Conservation (phyloP, 164 flowering plant genomes). For the Sedum album region DNA sequence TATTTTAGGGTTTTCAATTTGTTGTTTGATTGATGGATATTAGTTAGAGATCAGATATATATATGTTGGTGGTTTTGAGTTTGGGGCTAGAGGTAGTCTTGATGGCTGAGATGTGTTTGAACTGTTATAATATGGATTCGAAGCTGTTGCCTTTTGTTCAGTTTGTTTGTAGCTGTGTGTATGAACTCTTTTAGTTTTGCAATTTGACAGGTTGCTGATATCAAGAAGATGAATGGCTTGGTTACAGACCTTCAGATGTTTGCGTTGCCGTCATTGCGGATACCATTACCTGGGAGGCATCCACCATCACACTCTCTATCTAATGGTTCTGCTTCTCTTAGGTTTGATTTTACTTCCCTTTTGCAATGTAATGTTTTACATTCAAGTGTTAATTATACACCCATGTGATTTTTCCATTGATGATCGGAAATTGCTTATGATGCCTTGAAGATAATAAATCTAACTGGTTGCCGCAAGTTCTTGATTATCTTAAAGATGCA, state of each 20-base stretch:
- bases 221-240: constrained; percentile 77
- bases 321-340: constrained; percentile 30
- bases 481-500: background rate
- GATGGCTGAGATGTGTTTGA: background rate
- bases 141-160: background rate
- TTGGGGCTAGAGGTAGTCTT: background rate
- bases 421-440: background rate
- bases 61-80: background rate
- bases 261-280: constrained; percentile 67
- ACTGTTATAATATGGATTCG: background rate
- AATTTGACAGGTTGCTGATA: constrained; percentile 70
- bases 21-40: too few relatives aligned
- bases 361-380: background rate
- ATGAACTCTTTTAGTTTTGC: background rate
- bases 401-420: background rate
- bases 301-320: constrained; percentile 78
- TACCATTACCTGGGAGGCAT: constrained; percentile 81
- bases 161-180: background rate
- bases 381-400: background rate
- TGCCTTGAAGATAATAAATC: background rate
- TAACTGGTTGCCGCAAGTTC: background rate
- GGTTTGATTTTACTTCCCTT: constrained; percentile 28
- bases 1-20: background rate
- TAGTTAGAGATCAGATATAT: background rate
- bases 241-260: constrained; percentile 93